Evolutionary conservation across 2,329 filamentous ascomycete species (phyloP).

Genomic region (Cercospora sp.): DNA sequence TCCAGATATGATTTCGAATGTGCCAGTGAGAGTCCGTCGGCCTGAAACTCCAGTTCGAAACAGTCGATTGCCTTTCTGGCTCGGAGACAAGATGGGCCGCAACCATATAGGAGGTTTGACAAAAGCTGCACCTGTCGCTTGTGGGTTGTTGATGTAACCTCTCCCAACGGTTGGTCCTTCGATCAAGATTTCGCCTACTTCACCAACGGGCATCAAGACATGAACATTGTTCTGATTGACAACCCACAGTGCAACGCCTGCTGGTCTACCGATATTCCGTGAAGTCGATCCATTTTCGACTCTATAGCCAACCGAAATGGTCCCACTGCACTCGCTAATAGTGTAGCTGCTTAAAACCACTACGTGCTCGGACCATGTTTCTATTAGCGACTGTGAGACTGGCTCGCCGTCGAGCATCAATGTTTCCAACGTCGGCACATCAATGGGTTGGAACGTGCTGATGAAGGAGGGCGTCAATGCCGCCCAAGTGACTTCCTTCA

Average conservation of each 20-base stretch:
- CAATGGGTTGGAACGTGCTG: background rate
- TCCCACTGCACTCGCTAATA: slow-evolving; percentile 1
- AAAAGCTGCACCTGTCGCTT: background rate
- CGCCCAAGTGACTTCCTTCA: background rate
- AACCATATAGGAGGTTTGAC: background rate
- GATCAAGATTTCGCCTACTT: slow-evolving; percentile 46
- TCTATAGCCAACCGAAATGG: background rate
- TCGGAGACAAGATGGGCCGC: background rate
- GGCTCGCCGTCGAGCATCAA: background rate
- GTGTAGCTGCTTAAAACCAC: background rate
- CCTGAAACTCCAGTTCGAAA: background rate
- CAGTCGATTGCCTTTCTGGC: background rate
- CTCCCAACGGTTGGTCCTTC: slow-evolving; percentile 48
- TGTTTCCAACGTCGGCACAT: slow-evolving; percentile 2
- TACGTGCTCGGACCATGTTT: background rate
- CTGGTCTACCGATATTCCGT: background rate
- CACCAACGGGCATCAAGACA: slow-evolving; percentile 13
- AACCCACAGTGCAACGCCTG: background rate
- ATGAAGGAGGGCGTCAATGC: background rate
- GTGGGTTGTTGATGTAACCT: slow-evolving; percentile 42
- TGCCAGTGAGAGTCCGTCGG: background rate
- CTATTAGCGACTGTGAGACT: background rate
- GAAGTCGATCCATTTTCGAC: background rate
- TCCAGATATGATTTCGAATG: background rate
- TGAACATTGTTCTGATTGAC: background rate